Evolutionary conservation across 805 yeast species (phyloP), one percentile per base, ranked within the genome.

Genomic region (Spathaspora sp.): DNA sequence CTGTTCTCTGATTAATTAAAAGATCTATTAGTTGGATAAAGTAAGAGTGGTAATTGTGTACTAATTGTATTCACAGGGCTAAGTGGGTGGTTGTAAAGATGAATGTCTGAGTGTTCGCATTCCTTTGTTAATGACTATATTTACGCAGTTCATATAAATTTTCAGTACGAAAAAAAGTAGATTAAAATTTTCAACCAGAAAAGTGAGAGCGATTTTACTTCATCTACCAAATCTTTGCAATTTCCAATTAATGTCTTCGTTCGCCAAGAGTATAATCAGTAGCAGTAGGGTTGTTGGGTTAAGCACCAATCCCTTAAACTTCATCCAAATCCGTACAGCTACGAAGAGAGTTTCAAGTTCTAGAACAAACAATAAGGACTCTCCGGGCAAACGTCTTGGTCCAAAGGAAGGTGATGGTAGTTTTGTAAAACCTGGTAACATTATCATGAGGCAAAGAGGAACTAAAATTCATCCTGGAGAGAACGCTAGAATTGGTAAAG

Each of bases 271-370:
- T 18, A 23, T 42, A 18, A 11, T 45, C 42, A 17, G 47, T 14
- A 31, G 28, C 29, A 14, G 28, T 6, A 45, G 29, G 16, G 23
- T 8, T 29, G 26, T 31, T 18, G 44, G 44, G 9, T 42, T 42
- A 23, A 11, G 9, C 14, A n/a, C n/a, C 12, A 43, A 42, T 26
- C 45, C 53, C 4, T 17, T 44, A 38, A 53, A 48, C 39, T 16
- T 52, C 1, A 42, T 20, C 31, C 83, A 78, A 53, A 81, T 90
- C 12, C 90, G 99, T 79, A 83, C 83, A 18, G 97, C 99, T 26
- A 90, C 97, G 14, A 94, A 94, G 71, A 87, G 85, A 66, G 97
- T 94, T 7, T 90, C 96, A 18, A 97, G 97, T 60, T 90, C 97
- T n/a, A 88, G 84, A 71, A 88, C 97, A 16, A 88, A 87, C 58